phyloP scores from a whole-genome alignment of 1,139 yeast genomes.

The Protomyces lactucae-debilis region DNA sequence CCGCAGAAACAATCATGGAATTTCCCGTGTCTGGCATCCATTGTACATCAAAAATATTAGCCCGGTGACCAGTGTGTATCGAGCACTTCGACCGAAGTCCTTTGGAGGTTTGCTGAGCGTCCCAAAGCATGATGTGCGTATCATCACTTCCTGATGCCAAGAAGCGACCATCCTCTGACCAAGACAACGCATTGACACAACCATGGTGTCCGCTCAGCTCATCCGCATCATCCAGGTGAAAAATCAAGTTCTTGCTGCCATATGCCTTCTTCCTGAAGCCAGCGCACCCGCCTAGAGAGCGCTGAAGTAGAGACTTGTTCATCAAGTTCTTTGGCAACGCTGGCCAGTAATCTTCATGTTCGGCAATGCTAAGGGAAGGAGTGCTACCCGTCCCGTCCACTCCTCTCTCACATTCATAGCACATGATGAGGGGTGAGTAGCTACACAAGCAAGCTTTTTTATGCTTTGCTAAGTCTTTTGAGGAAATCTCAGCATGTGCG shows the following conservation, averaged over 20 bases:
- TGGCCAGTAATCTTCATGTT: too few species aligned
- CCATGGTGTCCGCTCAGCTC: slow-evolving; percentile 27
- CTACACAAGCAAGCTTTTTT: too few species aligned
- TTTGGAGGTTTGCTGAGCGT: slow-evolving; percentile 18
- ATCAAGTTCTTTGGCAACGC: too few species aligned
- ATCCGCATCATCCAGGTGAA: slow-evolving; percentile 3
- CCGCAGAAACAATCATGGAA: slow-evolving; percentile 29
- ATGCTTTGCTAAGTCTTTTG: too few species aligned
- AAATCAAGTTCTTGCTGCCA: not conserved
- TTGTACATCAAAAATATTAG: slow-evolving; percentile 32
- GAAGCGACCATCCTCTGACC: slow-evolving; percentile 32
- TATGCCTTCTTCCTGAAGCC: not conserved
- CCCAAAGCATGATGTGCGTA: slow-evolving; percentile 31
- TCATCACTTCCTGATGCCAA: slow-evolving; percentile 34
- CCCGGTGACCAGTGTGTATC: slow-evolving; percentile 32
- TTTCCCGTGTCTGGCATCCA: slow-evolving; percentile 32
- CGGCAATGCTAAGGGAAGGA: too few species aligned
- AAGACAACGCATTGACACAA: slow-evolving; percentile 32
- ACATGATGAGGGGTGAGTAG: too few species aligned
- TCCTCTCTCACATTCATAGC: too few species aligned
- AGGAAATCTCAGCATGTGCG: too few species aligned
- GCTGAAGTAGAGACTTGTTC: too few species aligned
- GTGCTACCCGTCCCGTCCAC: too few species aligned
- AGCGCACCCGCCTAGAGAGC: not conserved
- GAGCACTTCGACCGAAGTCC: slow-evolving; percentile 24